Evolutionary conservation across 2,329 filamentous ascomycete genomes (phyloP), one percentile per base, ranked within the genome.

Genomic region (Xylariaceae sp.): DNA sequence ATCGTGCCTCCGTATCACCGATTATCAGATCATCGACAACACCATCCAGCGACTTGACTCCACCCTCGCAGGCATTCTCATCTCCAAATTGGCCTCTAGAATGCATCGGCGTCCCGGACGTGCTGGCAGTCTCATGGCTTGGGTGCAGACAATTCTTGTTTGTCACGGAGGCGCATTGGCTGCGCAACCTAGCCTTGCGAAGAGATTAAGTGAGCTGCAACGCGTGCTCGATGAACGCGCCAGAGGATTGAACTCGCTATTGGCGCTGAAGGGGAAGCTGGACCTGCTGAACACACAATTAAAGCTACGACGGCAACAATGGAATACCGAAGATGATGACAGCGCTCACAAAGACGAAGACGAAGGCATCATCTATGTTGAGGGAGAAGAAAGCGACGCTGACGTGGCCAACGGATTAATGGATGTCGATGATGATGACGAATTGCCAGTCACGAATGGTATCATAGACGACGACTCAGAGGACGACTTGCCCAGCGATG

Each of bases 81-180:
- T 99, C 54, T 84, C 85, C 66, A 91, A 89, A 71, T 81, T 99
- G 50, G 89, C 94, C 6, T 88, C 95, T 63, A 83, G 91, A 56
- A 82, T 99, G 69, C 87, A 96, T 72, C 83, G 87, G 62, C 84
- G 90, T 44, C 94, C 94, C 1, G 94, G 92, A 3, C 84, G 94
- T 52, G 92, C 94, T 11, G 91, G 91, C 50, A 89, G 86, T 67
- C 81, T 99, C 34, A 91, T 96, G 80, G 83, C 88, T 12, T 99
- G 94, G 91, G 88, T 97, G 43, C 91, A 96, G 72, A 96, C 91
- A 89, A 92, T 90, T 1, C 81, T 96, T 52, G 84, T 96, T 35
- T 86, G 89, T 1, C 94, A 99, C 68, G 94, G 94, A 62, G 94
- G 92, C 61, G 91, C 91, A 51, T 78, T 99, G 49, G 89, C 91